Conservation (phyloP, 345 rosid species). For the Eucalyptus brandiana region DNA sequence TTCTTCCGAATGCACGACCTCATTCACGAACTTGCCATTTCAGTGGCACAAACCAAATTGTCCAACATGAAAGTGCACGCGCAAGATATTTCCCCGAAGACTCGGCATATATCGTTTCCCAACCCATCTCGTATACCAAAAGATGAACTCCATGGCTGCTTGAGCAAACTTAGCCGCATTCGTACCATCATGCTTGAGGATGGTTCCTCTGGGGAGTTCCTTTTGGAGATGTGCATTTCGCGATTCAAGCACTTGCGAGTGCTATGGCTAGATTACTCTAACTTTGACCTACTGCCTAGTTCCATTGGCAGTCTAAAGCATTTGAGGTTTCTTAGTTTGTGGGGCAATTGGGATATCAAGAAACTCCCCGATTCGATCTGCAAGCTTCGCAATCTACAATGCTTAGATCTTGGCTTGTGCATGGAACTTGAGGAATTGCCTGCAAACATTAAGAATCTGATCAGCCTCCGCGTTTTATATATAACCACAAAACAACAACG, state of each 20-base stretch:
- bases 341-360: neutral
- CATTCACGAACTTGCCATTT: constrained; percentile 10
- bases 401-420: neutral
- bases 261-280: neutral
- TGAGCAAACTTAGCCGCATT: neutral
- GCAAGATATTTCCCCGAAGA: neutral
- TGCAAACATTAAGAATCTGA: neutral
- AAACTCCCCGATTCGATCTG: constrained; percentile 2
- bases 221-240: neutral
- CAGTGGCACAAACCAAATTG: neutral
- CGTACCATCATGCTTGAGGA: neutral
- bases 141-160: neutral
- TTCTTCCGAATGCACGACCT: constrained; percentile 8
- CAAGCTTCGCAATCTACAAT: constrained; percentile 2
- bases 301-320: constrained; percentile 2
- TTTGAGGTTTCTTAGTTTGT: constrained; percentile 2
- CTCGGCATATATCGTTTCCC: neutral
- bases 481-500: neutral
- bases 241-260: neutral
- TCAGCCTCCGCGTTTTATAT: neutral
- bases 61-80: neutral
- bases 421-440: neutral
- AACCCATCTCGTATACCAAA: neutral
- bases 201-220: neutral
- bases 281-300: neutral